These are phyloP conservation scores for Pseudocercospora musae DNA, from an alignment of 2,329 filamentous ascomycete species.

Conservation along the genomic window DNA sequence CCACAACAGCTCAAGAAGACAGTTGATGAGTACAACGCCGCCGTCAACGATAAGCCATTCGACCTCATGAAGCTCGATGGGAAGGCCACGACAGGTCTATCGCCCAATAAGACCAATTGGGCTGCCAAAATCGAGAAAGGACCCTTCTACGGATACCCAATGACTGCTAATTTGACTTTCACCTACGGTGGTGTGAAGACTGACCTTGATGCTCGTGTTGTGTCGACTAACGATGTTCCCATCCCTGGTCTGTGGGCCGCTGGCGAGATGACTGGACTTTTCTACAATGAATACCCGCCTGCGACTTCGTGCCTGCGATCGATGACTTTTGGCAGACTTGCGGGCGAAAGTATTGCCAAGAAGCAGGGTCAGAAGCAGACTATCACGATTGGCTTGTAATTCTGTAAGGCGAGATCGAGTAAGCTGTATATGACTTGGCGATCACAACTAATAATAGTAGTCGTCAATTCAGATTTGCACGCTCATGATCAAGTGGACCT, in stretches of 20 bases:
- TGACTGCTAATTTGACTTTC: conserved; percentile 32
- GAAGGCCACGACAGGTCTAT: conserved; percentile 39
- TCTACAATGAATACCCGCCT: conserved; percentile 38
- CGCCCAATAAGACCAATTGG: conserved; percentile 42
- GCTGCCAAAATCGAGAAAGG: conserved; percentile 39
- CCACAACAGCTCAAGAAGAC: conserved; percentile 39
- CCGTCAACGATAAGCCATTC: conserved; percentile 41
- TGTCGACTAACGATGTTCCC: conserved; percentile 41
- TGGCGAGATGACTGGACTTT: conserved; percentile 37
- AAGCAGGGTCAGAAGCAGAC: conserved; percentile 1
- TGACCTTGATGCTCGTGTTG: conserved; percentile 38
- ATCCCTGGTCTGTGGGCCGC: conserved; percentile 39
- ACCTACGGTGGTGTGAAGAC: conserved; percentile 42
- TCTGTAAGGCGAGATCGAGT: neutral
- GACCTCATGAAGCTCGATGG: conserved; percentile 43
- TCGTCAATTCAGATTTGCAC: no score
- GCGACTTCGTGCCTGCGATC: conserved; percentile 34
- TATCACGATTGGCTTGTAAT: neutral
- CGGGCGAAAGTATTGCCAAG: conserved; percentile 32
- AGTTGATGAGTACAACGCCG: conserved; percentile 40
- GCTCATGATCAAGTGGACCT: no score
- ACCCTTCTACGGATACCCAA: conserved; percentile 40
- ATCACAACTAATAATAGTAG: no score
- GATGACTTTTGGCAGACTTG: conserved; percentile 36
- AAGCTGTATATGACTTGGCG: neutral